Conservation (phyloP, 805 yeast genomes). For the Cyberlindnera mrakii region DNA sequence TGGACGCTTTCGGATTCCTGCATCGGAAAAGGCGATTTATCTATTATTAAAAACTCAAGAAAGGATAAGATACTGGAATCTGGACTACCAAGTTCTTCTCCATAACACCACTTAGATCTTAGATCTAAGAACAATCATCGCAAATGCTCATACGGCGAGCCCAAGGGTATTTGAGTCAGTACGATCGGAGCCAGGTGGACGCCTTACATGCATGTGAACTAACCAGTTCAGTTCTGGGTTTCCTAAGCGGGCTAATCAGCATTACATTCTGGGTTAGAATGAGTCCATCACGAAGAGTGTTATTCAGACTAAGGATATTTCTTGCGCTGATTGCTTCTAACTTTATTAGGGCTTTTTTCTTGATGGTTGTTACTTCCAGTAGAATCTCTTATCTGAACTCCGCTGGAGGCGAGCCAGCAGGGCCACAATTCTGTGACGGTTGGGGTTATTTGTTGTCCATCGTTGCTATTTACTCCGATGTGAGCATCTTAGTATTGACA, state of each 20-base stretch:
- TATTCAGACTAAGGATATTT: conserved; percentile 17
- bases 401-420: neutral
- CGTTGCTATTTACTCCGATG: conserved; percentile 12
- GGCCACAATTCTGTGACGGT: conserved; percentile 13
- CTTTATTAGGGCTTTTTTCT: conserved; percentile 13
- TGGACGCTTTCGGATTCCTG: too few species aligned
- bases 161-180: too few species aligned
- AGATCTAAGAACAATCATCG: too few species aligned
- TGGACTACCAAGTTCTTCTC: too few species aligned
- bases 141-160: too few species aligned
- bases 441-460: conserved; percentile 14
- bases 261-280: conserved; percentile 14
- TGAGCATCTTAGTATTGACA: conserved; percentile 12
- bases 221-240: too few species aligned
- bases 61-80: too few species aligned
- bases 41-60: too few species aligned
- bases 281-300: conserved; percentile 15
- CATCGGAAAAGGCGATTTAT: too few species aligned
- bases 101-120: too few species aligned
- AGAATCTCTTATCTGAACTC: conserved; percentile 1
- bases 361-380: conserved; percentile 2
- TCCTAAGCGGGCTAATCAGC: neutral
- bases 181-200: too few species aligned
- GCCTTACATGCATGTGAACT: too few species aligned
- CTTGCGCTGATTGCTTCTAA: conserved; percentile 12